Evolutionary conservation across 164 flowering plant genomes (phyloP).

Genomic region (Aristolochia fimbriata): DNA sequence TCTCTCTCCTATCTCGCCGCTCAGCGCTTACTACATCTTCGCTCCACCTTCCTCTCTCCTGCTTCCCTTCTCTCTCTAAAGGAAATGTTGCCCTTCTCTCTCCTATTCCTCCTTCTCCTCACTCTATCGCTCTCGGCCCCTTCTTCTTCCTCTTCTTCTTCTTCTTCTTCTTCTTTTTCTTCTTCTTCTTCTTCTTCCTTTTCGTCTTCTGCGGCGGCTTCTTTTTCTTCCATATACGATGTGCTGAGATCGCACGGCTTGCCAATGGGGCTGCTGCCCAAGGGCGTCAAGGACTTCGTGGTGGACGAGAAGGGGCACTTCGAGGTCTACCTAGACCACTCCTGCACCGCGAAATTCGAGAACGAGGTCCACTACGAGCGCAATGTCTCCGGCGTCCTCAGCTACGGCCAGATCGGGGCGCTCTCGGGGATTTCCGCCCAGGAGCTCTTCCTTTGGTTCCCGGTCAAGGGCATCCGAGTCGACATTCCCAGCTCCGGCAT

Average conservation of each 20-base stretch:
- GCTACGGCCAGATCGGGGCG: constrained; percentile 30
- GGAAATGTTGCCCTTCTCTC: too few species aligned
- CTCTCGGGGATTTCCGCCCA: constrained; percentile 34
- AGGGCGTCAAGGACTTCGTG: constrained; percentile 25
- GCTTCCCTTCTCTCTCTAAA: too few species aligned
- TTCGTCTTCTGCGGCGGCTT: neutral
- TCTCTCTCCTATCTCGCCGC: too few species aligned
- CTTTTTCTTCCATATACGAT: constrained; percentile 21
- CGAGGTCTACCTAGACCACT: constrained; percentile 25
- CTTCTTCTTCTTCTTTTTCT: neutral
- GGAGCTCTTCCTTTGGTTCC: constrained; percentile 42
- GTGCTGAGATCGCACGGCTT: constrained; percentile 22
- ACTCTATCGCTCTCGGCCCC: neutral
- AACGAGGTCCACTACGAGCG: constrained; percentile 29
- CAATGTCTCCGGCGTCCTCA: constrained; percentile 27
- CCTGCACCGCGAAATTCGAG: constrained; percentile 36
- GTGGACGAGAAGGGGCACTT: constrained; percentile 25
- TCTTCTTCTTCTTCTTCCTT: neutral
- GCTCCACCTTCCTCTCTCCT: too few species aligned
- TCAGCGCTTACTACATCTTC: too few species aligned
- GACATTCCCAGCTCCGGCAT: constrained; percentile 40
- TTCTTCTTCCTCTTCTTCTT: constrained; percentile 1
- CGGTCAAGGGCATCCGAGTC: constrained; percentile 36
- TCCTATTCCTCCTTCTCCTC: constrained; percentile 12
- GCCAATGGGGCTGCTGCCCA: constrained; percentile 35